Evolutionary conservation across 495 filamentous ascomycete species (phyloP).

Genomic region (Annulohypoxylon maeteangense): DNA sequence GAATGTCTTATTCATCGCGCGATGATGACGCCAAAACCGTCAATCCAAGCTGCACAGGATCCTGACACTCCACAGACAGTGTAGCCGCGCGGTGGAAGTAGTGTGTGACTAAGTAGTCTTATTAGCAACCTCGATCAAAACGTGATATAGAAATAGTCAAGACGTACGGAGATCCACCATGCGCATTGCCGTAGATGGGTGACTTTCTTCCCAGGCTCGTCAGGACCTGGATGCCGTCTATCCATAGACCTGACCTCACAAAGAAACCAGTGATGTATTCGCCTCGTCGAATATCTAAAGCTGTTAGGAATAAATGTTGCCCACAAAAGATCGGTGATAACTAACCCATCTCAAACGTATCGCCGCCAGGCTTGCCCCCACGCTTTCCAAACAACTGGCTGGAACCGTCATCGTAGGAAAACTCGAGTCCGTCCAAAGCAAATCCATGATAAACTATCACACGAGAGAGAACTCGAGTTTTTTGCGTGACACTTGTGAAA

Average conservation of each 20-base stretch:
- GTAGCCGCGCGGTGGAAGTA: conserved; percentile 91
- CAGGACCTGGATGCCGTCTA: conserved; percentile 90
- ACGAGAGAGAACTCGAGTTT: conserved; percentile 77
- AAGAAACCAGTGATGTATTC: conserved; percentile 91
- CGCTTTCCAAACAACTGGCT: conserved; percentile 90
- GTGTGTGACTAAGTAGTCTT: conserved; percentile 71
- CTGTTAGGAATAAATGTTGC: conserved; percentile 33
- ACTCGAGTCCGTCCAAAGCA: conserved; percentile 88
- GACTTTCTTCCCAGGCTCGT: conserved; percentile 89
- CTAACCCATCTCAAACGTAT: conserved; percentile 81
- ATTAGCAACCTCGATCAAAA: conserved; percentile 26
- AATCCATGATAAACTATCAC: conserved; percentile 82
- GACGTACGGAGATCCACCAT: conserved; percentile 83
- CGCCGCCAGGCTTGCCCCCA: conserved; percentile 78
- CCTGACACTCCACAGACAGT: conserved; percentile 89
- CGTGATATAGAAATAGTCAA: conserved; percentile 12
- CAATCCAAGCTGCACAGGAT: conserved; percentile 82
- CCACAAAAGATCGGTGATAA: conserved; percentile 1
- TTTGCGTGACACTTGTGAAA: conserved; percentile 72
- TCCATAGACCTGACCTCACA: conserved; percentile 82
- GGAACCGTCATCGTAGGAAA: conserved; percentile 88
- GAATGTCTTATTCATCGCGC: conserved; percentile 61
- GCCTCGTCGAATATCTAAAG: conserved; percentile 78
- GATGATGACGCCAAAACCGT: conserved; percentile 90
- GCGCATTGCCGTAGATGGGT: conserved; percentile 81